These are phyloP conservation scores for Sequoiadendron giganteum DNA, from an alignment of 75 land plant genomes.

Conservation along the genomic window DNA sequence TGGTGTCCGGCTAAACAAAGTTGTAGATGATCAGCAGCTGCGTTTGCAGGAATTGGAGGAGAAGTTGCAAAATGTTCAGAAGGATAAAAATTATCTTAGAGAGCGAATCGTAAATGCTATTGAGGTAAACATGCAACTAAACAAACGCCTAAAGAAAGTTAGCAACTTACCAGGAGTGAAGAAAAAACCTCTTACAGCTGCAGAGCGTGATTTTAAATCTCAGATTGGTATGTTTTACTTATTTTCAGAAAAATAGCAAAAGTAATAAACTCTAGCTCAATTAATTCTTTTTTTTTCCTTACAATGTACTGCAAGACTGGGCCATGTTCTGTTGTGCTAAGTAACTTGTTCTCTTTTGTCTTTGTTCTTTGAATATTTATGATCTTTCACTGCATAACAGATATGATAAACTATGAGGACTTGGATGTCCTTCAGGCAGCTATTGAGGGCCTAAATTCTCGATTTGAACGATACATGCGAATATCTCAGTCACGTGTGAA, in stretches of 20 bases:
- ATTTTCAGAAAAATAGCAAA: background rate
- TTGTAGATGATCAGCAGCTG: constrained; percentile 58
- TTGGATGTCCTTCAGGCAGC: constrained; percentile 70
- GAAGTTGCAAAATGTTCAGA: constrained; percentile 45
- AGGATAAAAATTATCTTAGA: constrained; percentile 36
- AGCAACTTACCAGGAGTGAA: constrained; percentile 60
- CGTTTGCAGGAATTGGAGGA: constrained; percentile 49
- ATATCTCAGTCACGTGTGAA: constrained; percentile 18
- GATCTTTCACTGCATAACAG: constrained; percentile 40
- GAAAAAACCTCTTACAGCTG: constrained; percentile 74
- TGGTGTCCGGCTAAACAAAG: constrained; percentile 55
- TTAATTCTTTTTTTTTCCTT: background rate
- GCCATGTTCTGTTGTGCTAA: background rate
- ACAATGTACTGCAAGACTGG: background rate
- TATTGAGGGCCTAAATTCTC: constrained; percentile 62
- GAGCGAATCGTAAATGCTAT: constrained; percentile 47
- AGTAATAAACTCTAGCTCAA: background rate
- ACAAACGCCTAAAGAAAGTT: constrained; percentile 63
- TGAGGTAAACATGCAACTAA: constrained; percentile 39
- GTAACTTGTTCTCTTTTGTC: background rate
- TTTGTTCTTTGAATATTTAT: background rate
- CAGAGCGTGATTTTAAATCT: constrained; percentile 78
- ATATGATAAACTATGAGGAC: constrained; percentile 62
- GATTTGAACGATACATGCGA: constrained; percentile 54
- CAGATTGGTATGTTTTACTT: constrained; percentile 66